These are phyloP conservation scores for Ophiocordyceps australis DNA, from an alignment of 2,329 filamentous ascomycete genomes.

Conservation along the genomic window DNA sequence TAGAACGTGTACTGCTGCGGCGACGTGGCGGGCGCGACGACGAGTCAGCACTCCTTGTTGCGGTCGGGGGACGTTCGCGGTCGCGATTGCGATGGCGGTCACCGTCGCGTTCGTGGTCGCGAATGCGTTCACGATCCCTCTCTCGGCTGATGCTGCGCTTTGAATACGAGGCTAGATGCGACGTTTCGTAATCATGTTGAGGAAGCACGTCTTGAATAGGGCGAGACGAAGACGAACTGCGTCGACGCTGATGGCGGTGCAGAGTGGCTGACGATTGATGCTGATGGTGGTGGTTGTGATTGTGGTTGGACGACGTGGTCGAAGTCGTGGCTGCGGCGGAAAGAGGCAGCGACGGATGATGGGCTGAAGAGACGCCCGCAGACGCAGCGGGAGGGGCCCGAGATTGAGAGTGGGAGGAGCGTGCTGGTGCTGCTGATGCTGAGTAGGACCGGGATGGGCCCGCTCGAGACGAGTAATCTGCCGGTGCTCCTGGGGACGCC, in stretches of 20 bases:
- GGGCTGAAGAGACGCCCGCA: constrained; percentile 4
- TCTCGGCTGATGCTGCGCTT: constrained; percentile 50
- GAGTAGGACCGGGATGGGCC: constrained; percentile 16
- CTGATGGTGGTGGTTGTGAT: constrained; percentile 7
- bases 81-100: constrained; percentile 2
- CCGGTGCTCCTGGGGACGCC: constrained; percentile 6
- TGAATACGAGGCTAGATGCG: constrained; percentile 40
- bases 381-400: constrained; percentile 5
- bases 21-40: constrained; percentile 23
- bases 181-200: constrained; percentile 57
- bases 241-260: constrained; percentile 12
- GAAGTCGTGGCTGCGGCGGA: constrained; percentile 2
- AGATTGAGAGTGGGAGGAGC: constrained; percentile 11
- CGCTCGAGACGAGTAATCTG: constrained; percentile 8
- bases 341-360: constrained; percentile 5
- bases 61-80: constrained; percentile 11
- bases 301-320: constrained; percentile 6
- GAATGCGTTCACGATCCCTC: constrained; percentile 10
- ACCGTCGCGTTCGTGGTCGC: constrained; percentile 24
- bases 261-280: constrained; percentile 8
- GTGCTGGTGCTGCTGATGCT: no score
- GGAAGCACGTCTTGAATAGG: constrained; percentile 23
- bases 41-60: constrained; percentile 34
- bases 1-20: constrained; percentile 30
- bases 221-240: constrained; percentile 21